Base-by-base conservation (phyloP, 1,284 basidiomycete species). In the Lentinula novae-zelandiae region DNA sequence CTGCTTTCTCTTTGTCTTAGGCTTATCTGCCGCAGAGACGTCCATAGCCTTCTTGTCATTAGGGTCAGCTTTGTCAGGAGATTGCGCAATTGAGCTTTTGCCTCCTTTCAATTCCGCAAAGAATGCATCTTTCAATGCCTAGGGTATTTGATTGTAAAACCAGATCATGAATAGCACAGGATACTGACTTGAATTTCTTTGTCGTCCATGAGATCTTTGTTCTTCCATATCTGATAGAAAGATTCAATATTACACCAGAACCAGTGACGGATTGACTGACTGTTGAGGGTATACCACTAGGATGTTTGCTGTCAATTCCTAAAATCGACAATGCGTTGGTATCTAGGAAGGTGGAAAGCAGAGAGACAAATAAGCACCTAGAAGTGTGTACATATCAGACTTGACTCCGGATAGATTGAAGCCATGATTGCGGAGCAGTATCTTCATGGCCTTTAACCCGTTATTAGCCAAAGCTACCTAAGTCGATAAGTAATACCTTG, bases 261-360 rank as follows among this genome's bases (percentile, higher is more conserved):
- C 2, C 33, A n/a, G 34, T 36, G 13, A 27, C 8, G 33, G 20
- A 31, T 48, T 31, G 38, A 57, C 72, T 60, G 63, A 88, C 88
- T 63, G 88, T 89, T 36, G 88, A 86, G 48, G 78, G 81, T 55
- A 90, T 79, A 2, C 88, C 86, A 69, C 86, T 89, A 1, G 84
- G 69, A 67, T 90, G 89, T 67, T 90, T 90, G 71, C 87, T 89
- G 65, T 90, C 86, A 58, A 90, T 73, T 4, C 85, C 87, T 87
- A 22, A 9, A 27, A 2, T 17, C 17, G 60, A 13, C 42, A 53
- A 33, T 27, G 48, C 48, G 17, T 46, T 46, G 20, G 17, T 15
- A 9, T 46, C 17, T 15, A 17, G 10, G 9, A 20, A 46, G 9
- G 15, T 20, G n/a, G 44, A 46, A 7, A 42, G 38, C 38, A 12